Evolutionary conservation across 2,329 filamentous ascomycete genomes (phyloP), one percentile per base, ranked within the genome.

Genomic region (Coniochaeta ligniaria): DNA sequence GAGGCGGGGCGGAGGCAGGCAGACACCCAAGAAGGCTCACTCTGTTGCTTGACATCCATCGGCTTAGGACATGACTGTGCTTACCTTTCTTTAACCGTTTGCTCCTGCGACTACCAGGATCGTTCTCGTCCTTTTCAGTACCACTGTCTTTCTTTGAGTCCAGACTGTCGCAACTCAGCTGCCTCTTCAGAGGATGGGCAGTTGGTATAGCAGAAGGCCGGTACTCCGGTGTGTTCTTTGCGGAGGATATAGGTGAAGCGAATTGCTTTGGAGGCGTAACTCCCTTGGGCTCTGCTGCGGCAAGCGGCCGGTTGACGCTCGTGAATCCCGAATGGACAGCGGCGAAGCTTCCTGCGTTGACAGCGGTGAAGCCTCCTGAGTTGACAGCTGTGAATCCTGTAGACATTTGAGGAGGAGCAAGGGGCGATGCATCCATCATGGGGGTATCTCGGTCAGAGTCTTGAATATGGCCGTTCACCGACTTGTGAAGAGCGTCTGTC

Each of bases 11-110:
- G 41, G 28, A 22, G 17, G 31, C 58, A 14, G 20, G 12, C 22
- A 47, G 3, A 52, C 17, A 2, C 6, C 26, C 22, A 28, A 31
- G 4, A 60, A 20, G 31, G 26, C 59, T 59, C 50, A 20, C 47
- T 22, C 16, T 58, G 41, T 28, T 50, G 52, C n/a, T 58, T 22
- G 5, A 38, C 24, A 16, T 43, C 66, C 66, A 61, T 60, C n/a
- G n/a, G 55, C 58, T 63, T 45, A 22, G 24, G n/a, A 26, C 3
- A 28, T 6, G 45, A 26, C 6, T 33, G 52, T n/a, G 74, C 82
- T 70, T 80, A 89, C 87, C 88, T 81, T 96, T 96, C 74, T 95
- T 96, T 14, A 96, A 80, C 50, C 95, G 87, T 77, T 99, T 99
- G 74, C 93, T 97, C 61, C 94, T 87, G 63, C 95, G 85, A 65